Percentiles rank a stretch among this genome's conserved stretches.
These are phyloP conservation scores for Dimocarpus longan DNA, from an alignment of 345 rosid genomes.

Conservation along the genomic window DNA sequence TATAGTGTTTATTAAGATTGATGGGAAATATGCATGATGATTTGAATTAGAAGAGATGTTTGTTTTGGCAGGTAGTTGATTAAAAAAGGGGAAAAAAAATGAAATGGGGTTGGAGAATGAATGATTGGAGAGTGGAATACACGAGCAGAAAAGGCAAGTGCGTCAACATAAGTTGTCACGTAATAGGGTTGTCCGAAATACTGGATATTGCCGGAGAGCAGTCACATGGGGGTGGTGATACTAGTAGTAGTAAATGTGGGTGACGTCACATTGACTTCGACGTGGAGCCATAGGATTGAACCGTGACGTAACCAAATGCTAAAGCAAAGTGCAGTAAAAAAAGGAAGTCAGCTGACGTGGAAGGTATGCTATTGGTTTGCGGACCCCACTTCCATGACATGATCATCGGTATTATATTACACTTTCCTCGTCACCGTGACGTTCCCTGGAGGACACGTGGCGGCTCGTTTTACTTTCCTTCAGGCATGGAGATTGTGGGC, in stretches of 20 bases:
- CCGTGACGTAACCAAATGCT: constrained; percentile 22
- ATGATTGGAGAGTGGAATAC: constrained; percentile 1
- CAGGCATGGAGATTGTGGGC: constrained; percentile 41
- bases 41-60: no score
- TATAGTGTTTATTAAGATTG: no score
- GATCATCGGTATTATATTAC: constrained; percentile 30
- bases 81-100: no score
- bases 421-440: constrained; percentile 44
- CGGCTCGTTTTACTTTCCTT: constrained; percentile 28
- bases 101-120: neutral
- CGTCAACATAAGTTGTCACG: neutral
- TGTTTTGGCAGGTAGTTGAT: no score
- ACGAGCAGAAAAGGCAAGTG: neutral
- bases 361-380: neutral
- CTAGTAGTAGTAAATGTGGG: constrained; percentile 17
- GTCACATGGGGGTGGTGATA: constrained; percentile 25
- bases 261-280: constrained; percentile 33
- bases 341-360: constrained; percentile 23
- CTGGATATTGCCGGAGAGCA: constrained; percentile 20
- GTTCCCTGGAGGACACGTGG: constrained; percentile 41
- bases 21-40: no score
- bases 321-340: constrained; percentile 8
- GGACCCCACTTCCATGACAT: constrained; percentile 26
- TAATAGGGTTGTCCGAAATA: constrained; percentile 17
- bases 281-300: constrained; percentile 20